Percentiles rank a stretch among this genome's conserved stretches.
Evolutionary conservation across 805 yeast species (phyloP).

Genomic region (Teunomyces stri): DNA sequence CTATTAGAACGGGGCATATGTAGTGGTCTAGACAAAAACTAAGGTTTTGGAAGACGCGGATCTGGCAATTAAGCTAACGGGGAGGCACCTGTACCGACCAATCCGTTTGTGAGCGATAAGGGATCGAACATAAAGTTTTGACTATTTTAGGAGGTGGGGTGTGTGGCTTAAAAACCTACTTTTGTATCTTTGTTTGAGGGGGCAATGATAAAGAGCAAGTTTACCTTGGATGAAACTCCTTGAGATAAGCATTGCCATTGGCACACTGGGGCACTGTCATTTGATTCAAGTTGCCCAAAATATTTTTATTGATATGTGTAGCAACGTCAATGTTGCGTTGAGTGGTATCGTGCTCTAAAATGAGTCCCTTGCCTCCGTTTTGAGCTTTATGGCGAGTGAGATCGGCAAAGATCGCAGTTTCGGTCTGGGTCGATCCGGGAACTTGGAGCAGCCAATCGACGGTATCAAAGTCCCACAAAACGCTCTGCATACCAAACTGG

Average conservation of each 20-base stretch:
- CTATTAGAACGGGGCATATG: neutral
- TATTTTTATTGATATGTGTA: slow-evolving; percentile 47
- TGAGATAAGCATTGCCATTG: slow-evolving; percentile 62
- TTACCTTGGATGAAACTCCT: slow-evolving; percentile 19
- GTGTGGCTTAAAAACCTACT: too few species aligned
- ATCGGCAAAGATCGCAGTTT: slow-evolving; percentile 52
- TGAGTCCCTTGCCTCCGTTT: slow-evolving; percentile 50
- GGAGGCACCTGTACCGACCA: neutral
- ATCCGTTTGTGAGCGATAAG: neutral
- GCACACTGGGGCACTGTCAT: slow-evolving; percentile 78
- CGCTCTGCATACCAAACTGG: slow-evolving; percentile 84
- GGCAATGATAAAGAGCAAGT: too few species aligned
- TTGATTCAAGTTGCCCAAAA: slow-evolving; percentile 56
- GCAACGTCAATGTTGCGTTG: slow-evolving; percentile 67
- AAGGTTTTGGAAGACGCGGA: neutral
- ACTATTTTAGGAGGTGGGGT: neutral
- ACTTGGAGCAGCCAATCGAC: slow-evolving; percentile 79
- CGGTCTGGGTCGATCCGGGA: slow-evolving; percentile 39
- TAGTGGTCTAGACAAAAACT: neutral
- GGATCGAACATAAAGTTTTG: neutral
- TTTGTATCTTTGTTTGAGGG: too few species aligned
- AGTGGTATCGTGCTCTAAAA: slow-evolving; percentile 84
- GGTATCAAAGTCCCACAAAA: slow-evolving; percentile 88
- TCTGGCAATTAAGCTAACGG: neutral
- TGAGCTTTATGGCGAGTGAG: slow-evolving; percentile 49